Evolutionary conservation across 2,329 filamentous ascomycete species (phyloP).

Genomic region (Diaporthe sp.): DNA sequence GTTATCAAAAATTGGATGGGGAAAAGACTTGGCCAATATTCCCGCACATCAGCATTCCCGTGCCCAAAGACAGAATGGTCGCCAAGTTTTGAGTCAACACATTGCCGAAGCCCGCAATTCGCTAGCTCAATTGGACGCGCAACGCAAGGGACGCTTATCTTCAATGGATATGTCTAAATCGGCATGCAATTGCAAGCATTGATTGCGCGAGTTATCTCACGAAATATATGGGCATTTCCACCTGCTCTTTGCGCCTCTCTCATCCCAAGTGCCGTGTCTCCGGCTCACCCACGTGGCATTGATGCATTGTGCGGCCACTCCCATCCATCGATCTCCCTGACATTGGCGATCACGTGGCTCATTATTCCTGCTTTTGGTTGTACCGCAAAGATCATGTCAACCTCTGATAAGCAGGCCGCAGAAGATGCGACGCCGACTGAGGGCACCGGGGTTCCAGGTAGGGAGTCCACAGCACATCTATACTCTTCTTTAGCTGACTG

Average conservation of each 20-base stretch:
- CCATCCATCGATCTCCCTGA: neutral
- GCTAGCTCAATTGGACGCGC: slow-evolving; percentile 2
- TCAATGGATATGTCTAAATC: neutral
- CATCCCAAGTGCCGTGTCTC: neutral
- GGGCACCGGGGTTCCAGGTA: neutral
- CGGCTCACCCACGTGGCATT: slow-evolving; percentile 5
- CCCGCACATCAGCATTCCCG: neutral
- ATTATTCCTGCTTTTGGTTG: too few species aligned
- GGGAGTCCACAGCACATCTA: neutral
- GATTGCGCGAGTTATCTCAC: neutral
- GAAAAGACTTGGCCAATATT: neutral
- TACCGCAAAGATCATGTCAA: too few species aligned
- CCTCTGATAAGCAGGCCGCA: neutral
- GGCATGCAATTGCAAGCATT: neutral
- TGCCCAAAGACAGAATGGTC: neutral
- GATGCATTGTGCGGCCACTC: neutral
- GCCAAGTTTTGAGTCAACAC: neutral
- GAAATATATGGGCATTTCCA: neutral
- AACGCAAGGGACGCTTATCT: slow-evolving; percentile 6
- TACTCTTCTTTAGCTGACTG: neutral
- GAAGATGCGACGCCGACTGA: neutral
- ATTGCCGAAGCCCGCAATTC: neutral
- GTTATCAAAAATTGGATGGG: neutral
- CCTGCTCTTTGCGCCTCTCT: neutral
- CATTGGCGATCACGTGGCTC: too few species aligned